Evolutionary conservation across 192 early-diverging fungal species (phyloP), one percentile per base, ranked within the genome.

Genomic region (Funneliformis mosseae): DNA sequence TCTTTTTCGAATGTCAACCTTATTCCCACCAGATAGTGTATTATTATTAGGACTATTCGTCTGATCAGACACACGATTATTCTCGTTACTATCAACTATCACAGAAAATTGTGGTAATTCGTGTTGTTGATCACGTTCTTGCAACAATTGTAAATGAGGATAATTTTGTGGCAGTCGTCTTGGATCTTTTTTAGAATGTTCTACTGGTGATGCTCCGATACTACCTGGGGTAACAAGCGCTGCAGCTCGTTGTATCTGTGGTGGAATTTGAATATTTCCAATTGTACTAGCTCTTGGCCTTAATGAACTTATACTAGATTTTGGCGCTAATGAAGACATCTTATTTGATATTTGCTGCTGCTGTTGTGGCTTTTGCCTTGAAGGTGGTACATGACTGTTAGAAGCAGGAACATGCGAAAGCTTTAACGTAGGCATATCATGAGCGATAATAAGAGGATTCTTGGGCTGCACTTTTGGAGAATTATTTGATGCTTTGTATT

Each of bases 281-380:
- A 87, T 80, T 42, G 85, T 87, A 50, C 83, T 87, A 43, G 85
- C 83, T n/a, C 85, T 80, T 25, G 85, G 85, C 21, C 85, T 73
- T 33, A 69, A 28, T 63, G 77, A 68, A 42, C 38, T 21, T 33
- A 76, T 62, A 42, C 25, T 45, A 21, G 39, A 27, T 78, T 64
- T 64, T 16, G 55, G 62, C 33, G 23, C 14, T 46, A 77, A 48
- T 71, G 75, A 55, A 21, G 28, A 75, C 18, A 60, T 42, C 23
- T 41, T 42, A n/a, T 68, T 63, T 38, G 68, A 66, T 43, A 16
- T 71, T 23, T 28, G 72, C 11, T 28, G 78, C 18, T 23, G 72
- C 7, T 18, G 8, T 73, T 66, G 67, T 50, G 55, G 76, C 23
- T 14, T 14, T 70, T 70, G 68, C n/a, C 38, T 42, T 21, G 33